Percentiles rank a stretch among this genome's conserved stretches.
phyloP scores from a whole-genome alignment of 1,284 basidiomycete species.

The Rhodotorula sp. region DNA sequence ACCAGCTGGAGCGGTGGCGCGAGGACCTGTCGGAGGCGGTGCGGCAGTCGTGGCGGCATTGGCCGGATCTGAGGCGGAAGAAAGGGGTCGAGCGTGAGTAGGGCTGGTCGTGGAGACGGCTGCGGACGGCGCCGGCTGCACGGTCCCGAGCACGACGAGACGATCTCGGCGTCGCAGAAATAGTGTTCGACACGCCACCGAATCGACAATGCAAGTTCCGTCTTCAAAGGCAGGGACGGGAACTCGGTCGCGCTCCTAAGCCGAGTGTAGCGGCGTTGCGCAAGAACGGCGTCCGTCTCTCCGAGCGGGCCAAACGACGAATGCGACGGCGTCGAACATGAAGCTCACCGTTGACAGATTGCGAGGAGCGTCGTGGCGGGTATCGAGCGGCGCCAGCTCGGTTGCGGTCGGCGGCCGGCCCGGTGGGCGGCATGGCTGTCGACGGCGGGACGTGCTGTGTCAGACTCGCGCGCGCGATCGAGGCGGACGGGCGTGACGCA shows the following conservation, averaged over 20 bases:
- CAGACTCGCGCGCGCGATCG: accelerated
- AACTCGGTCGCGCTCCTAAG: not conserved
- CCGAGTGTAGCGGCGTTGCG: not conserved
- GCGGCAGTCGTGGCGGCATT: not conserved
- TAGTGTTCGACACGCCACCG: not conserved
- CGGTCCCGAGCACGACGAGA: not conserved
- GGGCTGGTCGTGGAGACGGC: not conserved
- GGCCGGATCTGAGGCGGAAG: not conserved
- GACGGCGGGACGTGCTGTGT: not conserved
- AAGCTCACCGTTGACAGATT: too few species aligned
- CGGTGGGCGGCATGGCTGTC: not conserved
- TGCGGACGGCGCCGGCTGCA: not conserved
- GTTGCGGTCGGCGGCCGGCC: not conserved
- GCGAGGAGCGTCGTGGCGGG: too few species aligned
- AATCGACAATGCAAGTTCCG: not conserved
- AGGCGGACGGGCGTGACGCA: not conserved
- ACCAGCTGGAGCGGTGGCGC: not conserved
- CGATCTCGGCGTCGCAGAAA: too few species aligned
- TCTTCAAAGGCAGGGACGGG: not conserved
- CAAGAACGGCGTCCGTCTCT: not conserved
- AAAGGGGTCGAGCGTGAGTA: not conserved
- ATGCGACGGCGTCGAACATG: too few species aligned
- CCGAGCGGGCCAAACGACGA: too few species aligned
- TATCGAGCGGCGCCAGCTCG: too few species aligned
- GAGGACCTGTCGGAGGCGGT: not conserved